A percentile compares a stretch with the other conserved stretches of the same genome.
Conservation (phyloP, 495 filamentous ascomycete genomes). For the Aspergillus panamensis region DNA sequence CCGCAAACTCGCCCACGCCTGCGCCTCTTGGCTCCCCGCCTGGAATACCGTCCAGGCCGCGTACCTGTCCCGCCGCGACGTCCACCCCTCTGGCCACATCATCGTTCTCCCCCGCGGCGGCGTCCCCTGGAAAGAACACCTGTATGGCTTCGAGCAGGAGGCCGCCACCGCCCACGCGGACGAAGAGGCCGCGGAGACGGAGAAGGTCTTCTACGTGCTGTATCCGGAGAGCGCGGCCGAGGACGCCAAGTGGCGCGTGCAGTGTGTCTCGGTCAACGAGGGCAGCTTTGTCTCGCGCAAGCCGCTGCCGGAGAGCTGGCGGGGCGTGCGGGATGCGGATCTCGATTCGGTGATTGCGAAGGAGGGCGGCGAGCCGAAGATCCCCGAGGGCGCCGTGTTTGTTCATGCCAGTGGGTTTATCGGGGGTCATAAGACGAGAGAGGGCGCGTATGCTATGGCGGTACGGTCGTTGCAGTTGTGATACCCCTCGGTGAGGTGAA, state of each 20-base stretch:
- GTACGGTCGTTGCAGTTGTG: constrained; percentile 61
- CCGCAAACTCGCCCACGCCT: constrained; percentile 61
- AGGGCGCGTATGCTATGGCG: constrained; percentile 87
- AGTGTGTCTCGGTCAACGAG: constrained; percentile 74
- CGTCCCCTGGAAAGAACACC: constrained; percentile 92
- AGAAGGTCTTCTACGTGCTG: constrained; percentile 74
- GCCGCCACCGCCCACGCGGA: constrained; percentile 29
- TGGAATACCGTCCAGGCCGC: constrained; percentile 70
- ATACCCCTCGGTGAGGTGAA: not conserved
- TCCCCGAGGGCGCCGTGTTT: constrained; percentile 72
- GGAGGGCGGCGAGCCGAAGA: constrained; percentile 38
- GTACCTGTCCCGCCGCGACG: constrained; percentile 58
- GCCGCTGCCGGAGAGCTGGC: constrained; percentile 85
- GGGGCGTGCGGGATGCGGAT: constrained; percentile 80
- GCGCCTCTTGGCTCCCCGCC: constrained; percentile 74
- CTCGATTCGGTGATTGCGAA: constrained; percentile 71
- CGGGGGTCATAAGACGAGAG: constrained; percentile 86
- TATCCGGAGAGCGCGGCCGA: constrained; percentile 75
- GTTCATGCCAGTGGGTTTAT: constrained; percentile 95
- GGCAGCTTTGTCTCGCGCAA: constrained; percentile 88
- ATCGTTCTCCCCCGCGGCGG: constrained; percentile 71
- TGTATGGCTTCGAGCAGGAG: constrained; percentile 79
- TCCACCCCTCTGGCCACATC: constrained; percentile 71
- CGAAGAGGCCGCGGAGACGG: constrained; percentile 29
- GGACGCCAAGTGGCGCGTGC: constrained; percentile 85